phyloP scores from a whole-genome alignment of 345 rosid genomes.

The Nasturtium officinale region DNA sequence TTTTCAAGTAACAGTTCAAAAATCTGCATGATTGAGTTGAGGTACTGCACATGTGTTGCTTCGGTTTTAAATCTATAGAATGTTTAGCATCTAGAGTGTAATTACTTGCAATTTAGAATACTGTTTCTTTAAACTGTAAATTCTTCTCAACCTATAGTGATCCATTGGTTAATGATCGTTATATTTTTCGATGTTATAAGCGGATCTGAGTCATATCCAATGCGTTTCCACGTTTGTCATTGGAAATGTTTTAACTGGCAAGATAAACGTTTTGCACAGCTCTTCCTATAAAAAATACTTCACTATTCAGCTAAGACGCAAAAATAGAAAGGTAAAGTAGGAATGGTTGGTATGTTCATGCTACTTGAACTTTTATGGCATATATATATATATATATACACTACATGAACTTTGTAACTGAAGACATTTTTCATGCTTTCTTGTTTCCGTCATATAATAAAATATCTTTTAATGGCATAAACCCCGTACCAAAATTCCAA shows the following conservation, averaged over 20 bases:
- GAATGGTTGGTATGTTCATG: not conserved
- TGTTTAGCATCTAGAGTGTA: not conserved
- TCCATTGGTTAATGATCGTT: constrained; percentile 1
- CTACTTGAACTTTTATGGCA: constrained; percentile 11
- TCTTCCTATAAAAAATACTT: not conserved
- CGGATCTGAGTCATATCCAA: constrained; percentile 1
- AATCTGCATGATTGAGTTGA: constrained; percentile 37
- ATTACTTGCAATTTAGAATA: not conserved
- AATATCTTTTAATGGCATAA: not conserved
- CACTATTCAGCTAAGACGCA: not conserved
- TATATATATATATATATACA: not conserved
- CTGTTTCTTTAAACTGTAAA: not conserved
- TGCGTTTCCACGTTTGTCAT: not conserved
- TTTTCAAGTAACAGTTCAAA: constrained; percentile 17
- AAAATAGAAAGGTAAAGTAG: not conserved
- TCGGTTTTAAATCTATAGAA: not conserved
- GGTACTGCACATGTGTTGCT: constrained; percentile 35
- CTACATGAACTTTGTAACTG: constrained; percentile 6
- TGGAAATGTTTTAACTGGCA: not conserved
- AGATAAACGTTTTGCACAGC: not conserved
- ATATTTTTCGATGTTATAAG: not conserved
- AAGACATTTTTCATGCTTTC: constrained; percentile 11
- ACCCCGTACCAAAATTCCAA: not conserved
- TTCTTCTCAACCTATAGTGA: not conserved
- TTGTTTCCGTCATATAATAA: not conserved